These are phyloP conservation scores for Candida glucosophila DNA, from an alignment of 1,139 yeast species.

Conservation along the genomic window DNA sequence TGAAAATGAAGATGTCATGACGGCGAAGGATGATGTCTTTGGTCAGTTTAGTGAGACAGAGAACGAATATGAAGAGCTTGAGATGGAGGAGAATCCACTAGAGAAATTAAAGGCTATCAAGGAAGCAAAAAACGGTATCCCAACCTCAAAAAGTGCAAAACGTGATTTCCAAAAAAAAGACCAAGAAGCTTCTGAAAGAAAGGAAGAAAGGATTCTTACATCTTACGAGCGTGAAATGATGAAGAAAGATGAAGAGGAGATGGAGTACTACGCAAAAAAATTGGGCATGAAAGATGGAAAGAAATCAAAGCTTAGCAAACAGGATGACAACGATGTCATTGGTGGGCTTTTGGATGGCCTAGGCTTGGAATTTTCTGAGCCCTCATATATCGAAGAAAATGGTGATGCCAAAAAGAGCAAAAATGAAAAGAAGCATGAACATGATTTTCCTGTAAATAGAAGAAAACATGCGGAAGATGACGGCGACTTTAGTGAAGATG, in stretches of 20 bases:
- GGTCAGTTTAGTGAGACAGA: constrained; percentile 1
- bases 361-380: constrained; percentile 44
- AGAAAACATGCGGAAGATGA: no score
- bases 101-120: constrained; percentile 13
- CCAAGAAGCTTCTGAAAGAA: constrained; percentile 3
- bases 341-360: constrained; percentile 74
- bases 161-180: constrained; percentile 3
- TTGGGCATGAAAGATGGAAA: constrained; percentile 59
- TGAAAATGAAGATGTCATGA: not conserved
- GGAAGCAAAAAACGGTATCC: constrained; percentile 10
- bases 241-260: constrained; percentile 66
- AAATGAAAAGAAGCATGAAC: no score
- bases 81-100: constrained; percentile 17
- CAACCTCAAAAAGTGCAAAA: constrained; percentile 1
- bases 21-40: not conserved
- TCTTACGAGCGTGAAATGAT: constrained; percentile 38
- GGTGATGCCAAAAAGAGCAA: no score
- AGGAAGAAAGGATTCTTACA: constrained; percentile 8
- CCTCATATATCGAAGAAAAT: constrained; percentile 11
- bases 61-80: constrained; percentile 3
- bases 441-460: no score
- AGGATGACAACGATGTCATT: constrained; percentile 57
- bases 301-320: constrained; percentile 31
- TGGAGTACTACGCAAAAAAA: constrained; percentile 75
- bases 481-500: constrained; percentile 1